These are phyloP conservation scores for Cytidiella melzeri DNA, from an alignment of 768 basidiomycete genomes.

Conservation along the genomic window DNA sequence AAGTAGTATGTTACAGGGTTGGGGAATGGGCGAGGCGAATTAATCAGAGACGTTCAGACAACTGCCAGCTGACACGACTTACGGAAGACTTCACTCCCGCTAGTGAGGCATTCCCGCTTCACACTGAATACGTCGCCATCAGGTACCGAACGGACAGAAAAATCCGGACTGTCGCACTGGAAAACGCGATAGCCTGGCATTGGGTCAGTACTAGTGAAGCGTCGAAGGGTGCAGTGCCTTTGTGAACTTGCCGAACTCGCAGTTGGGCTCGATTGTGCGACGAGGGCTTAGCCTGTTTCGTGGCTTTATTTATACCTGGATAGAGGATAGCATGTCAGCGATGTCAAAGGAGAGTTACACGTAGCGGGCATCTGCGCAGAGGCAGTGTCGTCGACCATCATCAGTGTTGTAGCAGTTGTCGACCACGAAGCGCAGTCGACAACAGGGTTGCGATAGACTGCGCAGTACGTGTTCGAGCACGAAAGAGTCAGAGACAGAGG, in stretches of 20 bases:
- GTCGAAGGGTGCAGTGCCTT: not conserved
- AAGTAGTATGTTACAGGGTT: not conserved
- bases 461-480: too few relatives aligned
- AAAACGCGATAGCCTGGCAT: constrained; percentile 22
- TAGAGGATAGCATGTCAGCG: not conserved
- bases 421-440: too few relatives aligned
- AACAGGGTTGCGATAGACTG: too few relatives aligned
- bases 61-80: constrained; percentile 21
- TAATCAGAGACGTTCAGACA: not conserved
- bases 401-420: too few relatives aligned
- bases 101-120: constrained; percentile 40
- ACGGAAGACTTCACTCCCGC: constrained; percentile 59
- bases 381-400: too few relatives aligned
- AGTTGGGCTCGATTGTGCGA: not conserved
- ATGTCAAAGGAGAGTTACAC: not conserved
- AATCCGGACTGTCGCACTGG: constrained; percentile 45
- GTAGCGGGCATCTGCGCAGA: too few relatives aligned
- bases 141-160: constrained; percentile 46
- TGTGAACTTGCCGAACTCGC: not conserved
- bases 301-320: not conserved
- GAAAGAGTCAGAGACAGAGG: not conserved
- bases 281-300: too few relatives aligned
- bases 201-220: not conserved
- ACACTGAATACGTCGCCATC: constrained; percentile 48
- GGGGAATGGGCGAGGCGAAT: not conserved